Base-by-base conservation (phyloP, 345 rosid species). In the Salix viminalis region DNA sequence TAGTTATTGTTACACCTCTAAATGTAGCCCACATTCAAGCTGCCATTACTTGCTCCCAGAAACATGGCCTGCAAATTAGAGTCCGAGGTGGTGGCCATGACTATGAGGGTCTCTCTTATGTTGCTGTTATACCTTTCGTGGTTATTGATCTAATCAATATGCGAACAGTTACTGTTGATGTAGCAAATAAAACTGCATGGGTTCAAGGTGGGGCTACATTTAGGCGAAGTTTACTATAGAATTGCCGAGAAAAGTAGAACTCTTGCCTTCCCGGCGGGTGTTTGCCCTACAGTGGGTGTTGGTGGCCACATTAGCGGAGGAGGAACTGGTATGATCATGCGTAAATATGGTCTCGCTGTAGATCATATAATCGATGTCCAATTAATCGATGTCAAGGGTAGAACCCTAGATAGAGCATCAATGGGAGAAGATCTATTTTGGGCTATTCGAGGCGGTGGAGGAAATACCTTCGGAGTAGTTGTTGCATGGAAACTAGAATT, bases 291-390 rank as follows among this genome's bases (percentile, higher is more conserved):
- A 2, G 50, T 75, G 0, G 84, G 82, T 1, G 76, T 78, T 28
- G 84, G 81, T 0, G 84, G 84, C 19, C 84, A 82, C 58, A 48
- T 82, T 19, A 70, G 78, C 12, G 81, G 81, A 4, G 81, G 76
- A 24, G 84, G 81, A 21, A 67, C 37, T 19, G 79, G 79, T 16
- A 37, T 37, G 65, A 24, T 76, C 67, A 6, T 76, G 39, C 72
- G 73, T 5, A 82, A 75, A 26, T 78, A 54, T 21, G 84, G 84
- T 26, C 26, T 78, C 12, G 79, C 82, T 1, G 76, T 70, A 0
- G 84, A 82, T 54, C 56, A 76, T 21, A 68, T 76, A n/a, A 39
- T 68, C 37, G 79, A 76, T 19, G 73, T 32, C 0, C 66, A 52
- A 14, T 18, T 76, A 6, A 41, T 76, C 34, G 79, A 76, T 76